Conservation (phyloP, 2,329 filamentous ascomycete genomes). For the Trichoderma sp. region DNA sequence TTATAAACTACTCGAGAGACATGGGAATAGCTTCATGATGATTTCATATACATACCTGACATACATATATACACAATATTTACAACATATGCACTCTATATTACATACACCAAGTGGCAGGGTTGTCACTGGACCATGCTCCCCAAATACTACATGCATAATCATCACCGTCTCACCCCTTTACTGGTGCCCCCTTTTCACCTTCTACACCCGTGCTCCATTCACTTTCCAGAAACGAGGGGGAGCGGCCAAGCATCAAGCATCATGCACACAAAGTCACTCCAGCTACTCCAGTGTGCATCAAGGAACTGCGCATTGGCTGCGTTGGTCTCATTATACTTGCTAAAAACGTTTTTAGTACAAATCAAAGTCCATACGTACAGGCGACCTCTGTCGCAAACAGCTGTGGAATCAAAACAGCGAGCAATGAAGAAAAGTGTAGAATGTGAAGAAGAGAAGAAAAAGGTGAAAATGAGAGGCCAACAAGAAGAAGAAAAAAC, state of each 20-base stretch:
- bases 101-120: not conserved
- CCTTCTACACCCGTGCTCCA: not conserved
- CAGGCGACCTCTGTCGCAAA: conserved; percentile 13
- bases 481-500: conserved; percentile 16
- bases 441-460: conserved; percentile 19
- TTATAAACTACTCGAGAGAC: not conserved
- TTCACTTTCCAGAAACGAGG: not conserved
- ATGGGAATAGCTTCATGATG: not conserved
- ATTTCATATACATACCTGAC: too few species aligned
- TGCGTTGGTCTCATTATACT: conserved; percentile 21
- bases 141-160: not conserved
- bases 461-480: not conserved
- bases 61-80: not conserved
- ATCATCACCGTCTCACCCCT: not conserved
- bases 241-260: too few species aligned
- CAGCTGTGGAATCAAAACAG: conserved; percentile 9
- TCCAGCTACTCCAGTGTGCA: not conserved
- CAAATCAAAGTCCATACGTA: conserved; percentile 21
- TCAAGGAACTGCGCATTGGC: conserved; percentile 17
- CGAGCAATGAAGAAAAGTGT: conserved; percentile 17
- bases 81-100: not conserved
- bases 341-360: conserved; percentile 19
- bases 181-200: not conserved
- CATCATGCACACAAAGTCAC: not conserved
- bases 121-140: not conserved